Evolutionary conservation across 2,329 filamentous ascomycete genomes (phyloP).

Genomic region (Zasmidium citrigriseum): DNA sequence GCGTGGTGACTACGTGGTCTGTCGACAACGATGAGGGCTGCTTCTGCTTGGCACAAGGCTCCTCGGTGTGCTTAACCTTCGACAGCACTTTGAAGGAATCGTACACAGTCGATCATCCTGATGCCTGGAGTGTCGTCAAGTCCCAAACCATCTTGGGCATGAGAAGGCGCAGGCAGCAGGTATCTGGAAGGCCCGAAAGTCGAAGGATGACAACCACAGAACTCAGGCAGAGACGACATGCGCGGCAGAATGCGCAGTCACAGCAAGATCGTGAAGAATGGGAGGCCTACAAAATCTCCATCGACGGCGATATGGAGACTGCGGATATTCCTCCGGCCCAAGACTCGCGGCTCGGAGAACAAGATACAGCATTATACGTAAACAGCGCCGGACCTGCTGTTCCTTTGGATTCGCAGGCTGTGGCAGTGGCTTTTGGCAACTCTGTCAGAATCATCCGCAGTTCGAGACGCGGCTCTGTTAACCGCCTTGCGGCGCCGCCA

Average conservation of each 20-base stretch:
- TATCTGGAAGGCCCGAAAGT: not conserved
- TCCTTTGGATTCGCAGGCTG: slow-evolving; percentile 62
- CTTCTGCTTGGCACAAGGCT: slow-evolving; percentile 25
- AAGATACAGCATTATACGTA: slow-evolving; percentile 59
- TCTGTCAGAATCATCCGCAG: slow-evolving; percentile 64
- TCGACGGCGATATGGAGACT: slow-evolving; percentile 47
- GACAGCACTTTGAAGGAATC: slow-evolving; percentile 11
- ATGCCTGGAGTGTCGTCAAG: slow-evolving; percentile 24
- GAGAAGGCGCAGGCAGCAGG: slow-evolving; percentile 22
- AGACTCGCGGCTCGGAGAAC: slow-evolving; percentile 30
- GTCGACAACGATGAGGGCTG: slow-evolving; percentile 30
- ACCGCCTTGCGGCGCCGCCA: slow-evolving; percentile 11
- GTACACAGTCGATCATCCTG: slow-evolving; percentile 15
- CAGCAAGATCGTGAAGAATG: slow-evolving; percentile 40
- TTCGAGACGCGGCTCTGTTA: slow-evolving; percentile 18
- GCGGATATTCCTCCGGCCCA: slow-evolving; percentile 35
- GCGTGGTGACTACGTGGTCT: slow-evolving; percentile 25
- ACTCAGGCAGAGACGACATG: slow-evolving; percentile 13
- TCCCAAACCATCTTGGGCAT: slow-evolving; percentile 28
- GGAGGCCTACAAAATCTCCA: slow-evolving; percentile 57
- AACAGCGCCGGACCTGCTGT: slow-evolving; percentile 66
- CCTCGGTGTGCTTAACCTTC: slow-evolving; percentile 17
- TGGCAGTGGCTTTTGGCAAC: slow-evolving; percentile 72
- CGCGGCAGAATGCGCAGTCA: slow-evolving; percentile 15
- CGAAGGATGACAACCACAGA: slow-evolving; percentile 10